A percentile compares a stretch with the other conserved stretches of the same genome.
These are phyloP conservation scores for Pichia kudriavzevii DNA, from an alignment of 1,139 yeast species.

Conservation along the genomic window DNA sequence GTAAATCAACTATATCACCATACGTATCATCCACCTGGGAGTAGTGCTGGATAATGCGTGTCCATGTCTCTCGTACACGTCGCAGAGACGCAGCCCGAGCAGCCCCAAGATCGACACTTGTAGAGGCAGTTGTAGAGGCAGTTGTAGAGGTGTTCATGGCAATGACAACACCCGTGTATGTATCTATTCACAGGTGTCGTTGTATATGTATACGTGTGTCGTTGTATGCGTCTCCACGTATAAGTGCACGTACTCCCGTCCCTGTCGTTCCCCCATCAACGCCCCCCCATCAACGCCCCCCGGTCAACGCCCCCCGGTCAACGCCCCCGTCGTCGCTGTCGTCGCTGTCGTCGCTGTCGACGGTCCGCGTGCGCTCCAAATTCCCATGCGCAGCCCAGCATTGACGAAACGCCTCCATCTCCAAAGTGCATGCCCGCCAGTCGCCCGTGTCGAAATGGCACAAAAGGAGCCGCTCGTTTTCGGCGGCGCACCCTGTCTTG, in stretches of 20 bases:
- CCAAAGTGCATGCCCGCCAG: slow-evolving; percentile 65
- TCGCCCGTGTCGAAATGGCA: slow-evolving; percentile 79
- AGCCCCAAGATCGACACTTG: too few relatives aligned
- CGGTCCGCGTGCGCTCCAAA: slow-evolving; percentile 46
- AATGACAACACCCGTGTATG: too few relatives aligned
- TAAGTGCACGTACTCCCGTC: too few relatives aligned
- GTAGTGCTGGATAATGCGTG: slow-evolving; percentile 46
- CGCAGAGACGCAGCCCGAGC: slow-evolving; percentile 17
- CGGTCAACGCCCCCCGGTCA: too few relatives aligned
- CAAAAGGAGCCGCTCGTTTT: slow-evolving; percentile 56
- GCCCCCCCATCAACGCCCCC: too few relatives aligned
- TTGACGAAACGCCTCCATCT: slow-evolving; percentile 58
- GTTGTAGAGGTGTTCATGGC: too few relatives aligned
- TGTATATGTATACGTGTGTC: too few relatives aligned
- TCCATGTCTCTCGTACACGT: slow-evolving; percentile 35
- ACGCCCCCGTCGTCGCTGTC: background rate
- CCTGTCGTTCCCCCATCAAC: too few relatives aligned
- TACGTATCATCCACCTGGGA: slow-evolving; percentile 43
- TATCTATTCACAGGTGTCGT: too few relatives aligned
- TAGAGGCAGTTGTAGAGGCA: too few relatives aligned
- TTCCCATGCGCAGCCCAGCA: slow-evolving; percentile 63
- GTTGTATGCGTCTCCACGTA: too few relatives aligned
- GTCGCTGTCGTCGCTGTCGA: slow-evolving; percentile 30
- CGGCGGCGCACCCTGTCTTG: slow-evolving; percentile 67
- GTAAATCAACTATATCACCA: slow-evolving; percentile 60